Evolutionary conservation across 2,329 filamentous ascomycete genomes (phyloP).

Genomic region (Claviceps lovelessii): DNA sequence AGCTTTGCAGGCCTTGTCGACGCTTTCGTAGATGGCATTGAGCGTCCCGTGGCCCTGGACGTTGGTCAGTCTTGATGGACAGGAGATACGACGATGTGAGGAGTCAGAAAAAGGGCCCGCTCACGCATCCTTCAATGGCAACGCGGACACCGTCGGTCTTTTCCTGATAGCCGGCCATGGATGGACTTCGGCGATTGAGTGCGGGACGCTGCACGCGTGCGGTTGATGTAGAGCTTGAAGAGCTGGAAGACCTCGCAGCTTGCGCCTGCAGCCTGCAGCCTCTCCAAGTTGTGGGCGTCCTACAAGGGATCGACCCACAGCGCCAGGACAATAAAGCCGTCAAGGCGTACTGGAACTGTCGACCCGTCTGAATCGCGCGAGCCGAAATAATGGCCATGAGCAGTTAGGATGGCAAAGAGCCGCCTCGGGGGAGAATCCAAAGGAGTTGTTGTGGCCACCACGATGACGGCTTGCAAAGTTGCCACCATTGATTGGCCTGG

Average conservation of each 20-base stretch:
- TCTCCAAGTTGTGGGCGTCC: background rate
- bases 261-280: background rate
- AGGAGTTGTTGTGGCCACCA: too few relatives aligned
- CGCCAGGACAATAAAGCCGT: background rate
- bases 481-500: too few relatives aligned
- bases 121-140: constrained; percentile 75
- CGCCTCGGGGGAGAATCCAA: background rate
- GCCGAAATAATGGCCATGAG: background rate
- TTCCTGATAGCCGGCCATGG: background rate
- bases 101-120: constrained; percentile 16
- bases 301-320: background rate
- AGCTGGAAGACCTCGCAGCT: background rate
- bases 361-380: too few relatives aligned
- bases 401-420: background rate
- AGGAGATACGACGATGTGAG: too few relatives aligned
- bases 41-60: constrained; percentile 76
- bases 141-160: constrained; percentile 44
- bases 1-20: constrained; percentile 51
- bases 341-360: background rate
- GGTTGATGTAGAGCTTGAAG: background rate
- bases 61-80: constrained; percentile 10
- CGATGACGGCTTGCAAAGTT: too few relatives aligned
- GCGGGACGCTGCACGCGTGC: background rate
- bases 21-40: constrained; percentile 76
- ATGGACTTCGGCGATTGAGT: background rate